Base-by-base conservation (phyloP, 768 basidiomycete species). In the Macrolepiota albuminosa region DNA sequence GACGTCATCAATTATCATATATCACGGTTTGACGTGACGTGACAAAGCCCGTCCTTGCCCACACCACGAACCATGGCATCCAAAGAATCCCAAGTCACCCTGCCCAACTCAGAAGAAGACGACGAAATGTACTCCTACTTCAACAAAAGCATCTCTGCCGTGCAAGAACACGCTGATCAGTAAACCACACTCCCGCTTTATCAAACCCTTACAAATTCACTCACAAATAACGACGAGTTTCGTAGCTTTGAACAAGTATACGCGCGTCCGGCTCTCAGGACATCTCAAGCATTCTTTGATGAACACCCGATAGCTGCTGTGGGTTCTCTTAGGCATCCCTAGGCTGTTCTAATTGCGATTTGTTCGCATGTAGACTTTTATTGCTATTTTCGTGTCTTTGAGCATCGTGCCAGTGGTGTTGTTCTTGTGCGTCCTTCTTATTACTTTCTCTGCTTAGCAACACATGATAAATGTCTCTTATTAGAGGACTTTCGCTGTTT, bases 171-270 rank as follows among this genome's bases (percentile, higher is more conserved):
- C 47, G 72, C 73, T 48, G 74, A 75, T 63, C 61, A 69, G 75
- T 72, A 67, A 61, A 37, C 16, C 13, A 42, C 33, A 66, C 47
- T 26, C 36, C 46, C 9, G 50, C 21, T 36, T 45, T 26, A 10
- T 36, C n/a, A 29, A 14, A 42, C 21, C 55, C 5, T 24, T 46
- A 29, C 29, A 29, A 34, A 45, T 54, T 36, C 36, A 39, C 46
- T 39, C 43, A 63, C 36, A 51, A 51, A 56, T 26, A 2, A 5
- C 36, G 36, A 11, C 36, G 48, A 61, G 47, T 16, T 16, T 59
- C 58, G 13, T 49, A 81, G 80, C 49, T 76, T 81, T 48, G 80
- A 81, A 63, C 69, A 71, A 31, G 65, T 73, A 24, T 80, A 79
- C 63, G 80, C 73, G 6, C 77, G 76, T 21, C 80, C 80, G 34